Evolutionary conservation across 495 filamentous ascomycete species (phyloP), one percentile per base, ranked within the genome.

Genomic region (Hypoxylon subgilvum): DNA sequence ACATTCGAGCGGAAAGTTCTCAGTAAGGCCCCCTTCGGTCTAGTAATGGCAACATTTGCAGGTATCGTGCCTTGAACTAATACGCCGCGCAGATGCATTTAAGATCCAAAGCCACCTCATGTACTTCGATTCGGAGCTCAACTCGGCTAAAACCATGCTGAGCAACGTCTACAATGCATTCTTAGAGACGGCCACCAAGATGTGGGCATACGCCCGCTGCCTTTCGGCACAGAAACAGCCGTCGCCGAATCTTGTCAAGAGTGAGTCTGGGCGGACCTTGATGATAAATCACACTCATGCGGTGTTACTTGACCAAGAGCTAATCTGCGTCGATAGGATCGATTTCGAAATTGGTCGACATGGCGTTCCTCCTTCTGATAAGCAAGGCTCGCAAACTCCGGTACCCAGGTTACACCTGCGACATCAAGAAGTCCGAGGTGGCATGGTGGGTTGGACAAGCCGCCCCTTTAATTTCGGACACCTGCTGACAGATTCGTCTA

Each of bases 61-160:
- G n/a, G n/a, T n/a, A n/a, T n/a, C 76, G 72, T 46, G 57, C 25
- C n/a, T n/a, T n/a, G 4, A 41, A 45, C 18, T 51, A n/a, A 32
- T 23, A 7, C 18, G 2, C 19, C 16, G 9, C 36, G 13, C 14
- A 77, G 79, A 85, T 66, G 77, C 87, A 0, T 90, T 97, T 76
- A 92, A 94, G 67, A 86, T 92, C 36, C 90, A 94, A 59, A 84
- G 89, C 47, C 88, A 95, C 61, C 79, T 86, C 23, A 95, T 96
- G 88, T 92, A 93, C 69, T 86, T 94, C 51, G 92, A 96, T 67
- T 90, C 89, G 2, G 72, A 76, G 3, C 87, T 92, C 74, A 97
- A 97, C 68, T 84, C 85, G 4, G 62, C 81, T 1, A 38, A 64
- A 1, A 88, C 84, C 0, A 89, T 93, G 3, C 73, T 95, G 3